Percentiles rank a stretch among this genome's conserved stretches.
Evolutionary conservation across 805 yeast species (phyloP).

Genomic region (Suhomyces prunicola): DNA sequence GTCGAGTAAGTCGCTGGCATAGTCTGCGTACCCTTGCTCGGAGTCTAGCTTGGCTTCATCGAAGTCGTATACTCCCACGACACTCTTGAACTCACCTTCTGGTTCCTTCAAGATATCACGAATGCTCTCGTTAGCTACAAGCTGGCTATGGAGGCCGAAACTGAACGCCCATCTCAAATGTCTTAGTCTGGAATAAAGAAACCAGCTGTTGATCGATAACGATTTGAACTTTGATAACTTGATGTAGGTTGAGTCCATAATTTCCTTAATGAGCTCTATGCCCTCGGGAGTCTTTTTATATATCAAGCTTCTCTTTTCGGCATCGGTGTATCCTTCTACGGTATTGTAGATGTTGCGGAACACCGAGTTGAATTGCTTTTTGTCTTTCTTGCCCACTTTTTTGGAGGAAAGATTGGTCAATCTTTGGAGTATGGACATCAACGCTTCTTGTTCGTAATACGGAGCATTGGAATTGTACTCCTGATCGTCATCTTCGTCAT

Average conservation of each 20-base stretch:
- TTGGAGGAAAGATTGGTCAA: constrained; percentile 53
- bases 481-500: constrained; percentile 38
- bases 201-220: constrained; percentile 50
- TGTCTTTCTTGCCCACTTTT: constrained; percentile 59
- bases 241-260: constrained; percentile 36
- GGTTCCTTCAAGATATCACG: constrained; percentile 38
- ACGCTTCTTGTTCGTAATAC: constrained; percentile 50
- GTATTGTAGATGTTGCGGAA: constrained; percentile 57
- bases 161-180: constrained; percentile 51
- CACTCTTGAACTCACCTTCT: constrained; percentile 5
- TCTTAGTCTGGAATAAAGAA: constrained; percentile 44
- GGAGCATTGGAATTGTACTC: constrained; percentile 49
- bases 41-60: constrained; percentile 6
- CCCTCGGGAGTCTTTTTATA: constrained; percentile 37
- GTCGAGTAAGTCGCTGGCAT: constrained; percentile 6
- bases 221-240: constrained; percentile 45
- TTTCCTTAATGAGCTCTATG: constrained; percentile 25
- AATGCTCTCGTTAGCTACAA: constrained; percentile 35
- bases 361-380: constrained; percentile 55
- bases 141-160: constrained; percentile 49
- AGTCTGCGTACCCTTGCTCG: constrained; percentile 7
- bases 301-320: constrained; percentile 30
- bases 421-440: constrained; percentile 38
- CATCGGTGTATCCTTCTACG: constrained; percentile 38
- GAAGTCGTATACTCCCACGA: constrained; percentile 1